Evolutionary conservation across 768 basidiomycete species (phyloP), one percentile per base, ranked within the genome.

Genomic region (Podaxis mareebaensis): DNA sequence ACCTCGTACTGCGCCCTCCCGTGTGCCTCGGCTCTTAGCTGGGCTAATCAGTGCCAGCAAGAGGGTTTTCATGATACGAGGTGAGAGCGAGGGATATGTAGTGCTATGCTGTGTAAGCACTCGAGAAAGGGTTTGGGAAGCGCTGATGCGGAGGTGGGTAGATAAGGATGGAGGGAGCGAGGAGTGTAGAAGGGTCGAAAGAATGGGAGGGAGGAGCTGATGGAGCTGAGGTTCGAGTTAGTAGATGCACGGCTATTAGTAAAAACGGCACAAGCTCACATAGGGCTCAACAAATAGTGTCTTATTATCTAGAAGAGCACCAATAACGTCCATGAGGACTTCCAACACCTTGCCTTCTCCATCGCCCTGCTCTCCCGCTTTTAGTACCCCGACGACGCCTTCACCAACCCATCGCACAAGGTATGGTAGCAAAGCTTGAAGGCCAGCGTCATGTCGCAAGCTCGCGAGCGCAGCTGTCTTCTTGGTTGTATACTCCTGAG

Each of bases 241-340:
- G n/a, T 55, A 53, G 33, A 20, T 13, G 30, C 44, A 46, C 3
- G 15, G 4, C 39, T 55, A 39, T 26, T 44, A 33, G 55, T n/a
- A 39, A n/a, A 3, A 8, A 60, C 36, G 33, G 42, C 6, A 8
- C 53, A n/a, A 10, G 82, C 93, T 72, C 70, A 97, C 95, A 72
- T 97, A 99, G 49, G 96, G 97, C 75, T 99, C 97, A 24, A 98
- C 87, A 72, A 98, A 98, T 4, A 99, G 79, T 0, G 92, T 91
- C 33, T 83, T 79, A 74, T 99, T 99, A 60, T 92, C 90, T 54
- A 97, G 77, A 13, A 98, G 80, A 2, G 95, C 92, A 63, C 89
- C 83, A 48, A 95, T 86, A 17, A 93, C 92, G 65, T 95, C 93
- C 65, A 99, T 76, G 64, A 95, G 77, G 30, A 94, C 88, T 65